Evolutionary conservation across 2,329 filamentous ascomycete genomes (phyloP).

Genomic region (Talaromyces sp.): DNA sequence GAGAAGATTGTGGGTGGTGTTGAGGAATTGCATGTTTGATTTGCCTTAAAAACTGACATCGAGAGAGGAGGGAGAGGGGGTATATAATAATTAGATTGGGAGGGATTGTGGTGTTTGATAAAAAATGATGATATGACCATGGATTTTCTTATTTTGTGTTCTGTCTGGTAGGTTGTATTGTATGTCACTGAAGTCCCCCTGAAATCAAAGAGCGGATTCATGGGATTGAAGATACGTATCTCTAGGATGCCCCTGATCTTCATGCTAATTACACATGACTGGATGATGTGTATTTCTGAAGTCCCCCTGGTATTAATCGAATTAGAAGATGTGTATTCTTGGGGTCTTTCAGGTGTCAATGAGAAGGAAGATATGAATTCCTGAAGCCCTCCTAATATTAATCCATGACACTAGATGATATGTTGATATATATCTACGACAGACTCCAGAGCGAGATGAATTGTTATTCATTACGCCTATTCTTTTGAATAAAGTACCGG

Average conservation of each 20-base stretch:
- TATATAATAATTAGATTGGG: not conserved
- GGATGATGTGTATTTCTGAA: not conserved
- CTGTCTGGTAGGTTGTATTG: not conserved
- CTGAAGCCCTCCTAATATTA: too few species aligned
- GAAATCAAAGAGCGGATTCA: not conserved
- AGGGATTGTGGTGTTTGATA: not conserved
- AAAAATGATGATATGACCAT: constrained; percentile 1
- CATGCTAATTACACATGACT: not conserved
- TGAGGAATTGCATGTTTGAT: not conserved
- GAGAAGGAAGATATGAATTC: too few species aligned
- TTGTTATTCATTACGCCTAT: not conserved
- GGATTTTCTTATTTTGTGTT: not conserved
- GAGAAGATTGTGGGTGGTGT: not conserved
- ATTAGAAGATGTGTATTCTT: too few species aligned
- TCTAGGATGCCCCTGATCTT: not conserved
- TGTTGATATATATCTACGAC: not conserved
- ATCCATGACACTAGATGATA: not conserved
- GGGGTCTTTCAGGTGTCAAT: too few species aligned
- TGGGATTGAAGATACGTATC: not conserved
- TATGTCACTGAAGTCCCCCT: not conserved
- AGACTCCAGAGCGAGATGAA: not conserved
- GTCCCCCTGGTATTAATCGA: too few species aligned
- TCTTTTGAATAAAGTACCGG: not conserved
- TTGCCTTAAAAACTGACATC: not conserved
- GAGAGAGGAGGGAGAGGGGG: not conserved